phyloP scores from a whole-genome alignment of 441 rosid species.

The Macaranga tanarius region DNA sequence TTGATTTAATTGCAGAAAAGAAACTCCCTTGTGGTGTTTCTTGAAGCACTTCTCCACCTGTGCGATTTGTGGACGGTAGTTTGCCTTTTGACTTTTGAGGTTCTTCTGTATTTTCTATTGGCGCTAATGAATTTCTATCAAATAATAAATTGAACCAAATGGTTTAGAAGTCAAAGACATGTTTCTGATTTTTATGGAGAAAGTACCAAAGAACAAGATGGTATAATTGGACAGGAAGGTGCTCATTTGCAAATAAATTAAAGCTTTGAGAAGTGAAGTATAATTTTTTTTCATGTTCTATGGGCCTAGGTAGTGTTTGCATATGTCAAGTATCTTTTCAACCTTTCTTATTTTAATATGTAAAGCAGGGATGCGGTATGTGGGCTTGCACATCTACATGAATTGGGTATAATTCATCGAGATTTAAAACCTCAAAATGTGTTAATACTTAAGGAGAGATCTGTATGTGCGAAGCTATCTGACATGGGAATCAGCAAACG shows the following conservation, averaged over 20 bases:
- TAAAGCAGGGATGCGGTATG: constrained; percentile 70
- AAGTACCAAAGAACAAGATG: neutral
- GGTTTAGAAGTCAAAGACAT: neutral
- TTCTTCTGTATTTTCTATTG: neutral
- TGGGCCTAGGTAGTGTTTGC: neutral
- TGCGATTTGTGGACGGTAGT: neutral
- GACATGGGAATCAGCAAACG: constrained; percentile 98
- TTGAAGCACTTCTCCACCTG: no score
- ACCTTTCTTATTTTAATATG: constrained; percentile 26
- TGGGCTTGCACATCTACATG: constrained; percentile 88
- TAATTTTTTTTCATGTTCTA: constrained; percentile 10
- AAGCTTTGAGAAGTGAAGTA: neutral
- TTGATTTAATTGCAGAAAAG: no score
- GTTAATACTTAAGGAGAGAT: constrained; percentile 62
- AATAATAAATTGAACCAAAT: neutral
- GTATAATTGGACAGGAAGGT: no score
- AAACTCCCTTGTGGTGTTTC: no score
- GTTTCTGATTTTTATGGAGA: neutral
- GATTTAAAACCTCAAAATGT: constrained; percentile 98
- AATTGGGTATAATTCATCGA: constrained; percentile 87
- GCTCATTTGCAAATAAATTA: neutral
- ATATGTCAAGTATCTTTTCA: no score
- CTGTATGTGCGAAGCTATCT: constrained; percentile 80
- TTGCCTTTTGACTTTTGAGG: neutral
- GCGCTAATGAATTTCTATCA: neutral